Conservation (phyloP, 306 rosid species). For the Trichosanthes cucumerina region DNA sequence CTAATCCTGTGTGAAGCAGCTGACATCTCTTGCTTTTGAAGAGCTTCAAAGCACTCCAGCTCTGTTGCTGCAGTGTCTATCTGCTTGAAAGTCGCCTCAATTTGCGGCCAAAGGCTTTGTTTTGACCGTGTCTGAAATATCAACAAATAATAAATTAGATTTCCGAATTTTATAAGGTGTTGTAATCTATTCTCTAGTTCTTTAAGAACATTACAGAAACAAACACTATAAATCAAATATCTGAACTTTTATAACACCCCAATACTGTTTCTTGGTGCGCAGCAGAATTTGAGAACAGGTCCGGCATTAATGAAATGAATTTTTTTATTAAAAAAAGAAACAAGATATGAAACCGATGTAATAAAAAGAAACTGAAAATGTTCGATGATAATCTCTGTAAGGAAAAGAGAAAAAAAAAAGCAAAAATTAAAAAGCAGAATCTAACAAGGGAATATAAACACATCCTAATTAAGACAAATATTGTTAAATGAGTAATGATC, state of each 20-base stretch:
- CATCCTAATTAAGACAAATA: too few relatives aligned
- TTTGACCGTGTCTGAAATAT: slow-evolving; percentile 59
- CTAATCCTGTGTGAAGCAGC: slow-evolving; percentile 76
- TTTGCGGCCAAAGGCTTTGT: slow-evolving; percentile 72
- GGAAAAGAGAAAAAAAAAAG: background rate
- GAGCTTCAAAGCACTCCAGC: slow-evolving; percentile 75
- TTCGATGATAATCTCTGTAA: too few relatives aligned
- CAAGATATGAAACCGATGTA: too few relatives aligned
- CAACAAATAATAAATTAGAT: slow-evolving; percentile 1
- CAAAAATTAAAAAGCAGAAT: background rate
- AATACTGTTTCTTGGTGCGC: too few relatives aligned
- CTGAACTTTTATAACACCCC: background rate
- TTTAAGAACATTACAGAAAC: background rate
- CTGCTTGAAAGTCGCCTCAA: slow-evolving; percentile 77
- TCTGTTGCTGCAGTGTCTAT: slow-evolving; percentile 83
- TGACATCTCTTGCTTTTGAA: slow-evolving; percentile 70
- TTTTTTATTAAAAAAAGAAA: too few relatives aligned
- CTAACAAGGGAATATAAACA: too few relatives aligned
- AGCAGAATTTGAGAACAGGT: too few relatives aligned
- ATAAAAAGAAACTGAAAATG: too few relatives aligned
- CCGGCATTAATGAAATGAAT: too few relatives aligned
- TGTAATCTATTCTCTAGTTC: background rate
- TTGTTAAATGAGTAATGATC: too few relatives aligned
- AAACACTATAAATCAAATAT: background rate
- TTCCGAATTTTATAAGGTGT: background rate